A percentile compares a stretch with the other conserved stretches of the same genome.
phyloP scores from a whole-genome alignment of 169 alveolate species.

The Cryptosporidium meleagridis region DNA sequence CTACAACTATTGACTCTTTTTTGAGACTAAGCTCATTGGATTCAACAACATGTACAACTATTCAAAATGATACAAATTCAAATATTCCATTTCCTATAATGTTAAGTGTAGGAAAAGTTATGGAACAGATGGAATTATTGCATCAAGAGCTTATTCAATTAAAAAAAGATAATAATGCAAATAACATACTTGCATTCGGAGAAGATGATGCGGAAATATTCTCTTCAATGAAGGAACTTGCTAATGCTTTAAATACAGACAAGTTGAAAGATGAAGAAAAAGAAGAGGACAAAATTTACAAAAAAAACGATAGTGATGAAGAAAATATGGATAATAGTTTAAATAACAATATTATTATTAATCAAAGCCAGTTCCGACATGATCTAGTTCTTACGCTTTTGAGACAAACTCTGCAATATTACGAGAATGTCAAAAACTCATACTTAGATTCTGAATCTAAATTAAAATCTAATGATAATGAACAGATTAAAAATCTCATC shows the following conservation, averaged over 20 bases:
- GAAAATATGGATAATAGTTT: background rate
- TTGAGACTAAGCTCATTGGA: slow-evolving; percentile 39
- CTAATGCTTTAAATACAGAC: background rate
- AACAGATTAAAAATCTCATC: background rate
- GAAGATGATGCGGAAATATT: slow-evolving; percentile 4
- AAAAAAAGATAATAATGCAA: background rate
- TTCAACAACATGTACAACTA: slow-evolving; percentile 47
- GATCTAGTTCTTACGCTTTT: slow-evolving; percentile 12
- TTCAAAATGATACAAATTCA: slow-evolving; percentile 35
- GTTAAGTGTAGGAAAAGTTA: background rate
- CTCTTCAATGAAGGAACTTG: slow-evolving; percentile 6
- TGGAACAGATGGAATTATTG: slow-evolving; percentile 2
- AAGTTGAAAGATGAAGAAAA: background rate
- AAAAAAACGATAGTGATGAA: background rate
- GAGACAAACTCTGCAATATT: slow-evolving; percentile 43
- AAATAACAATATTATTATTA: background rate
- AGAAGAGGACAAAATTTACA: background rate
- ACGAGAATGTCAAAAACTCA: slow-evolving; percentile 22
- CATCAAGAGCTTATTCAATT: slow-evolving; percentile 8
- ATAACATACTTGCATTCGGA: background rate
- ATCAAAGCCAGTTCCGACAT: background rate
- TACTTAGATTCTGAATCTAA: background rate
- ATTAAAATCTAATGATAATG: background rate
- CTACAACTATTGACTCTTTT: slow-evolving; percentile 71
- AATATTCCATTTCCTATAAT: background rate